Percentiles rank a stretch among this genome's conserved stretches.
Evolutionary conservation across 2,329 filamentous ascomycete genomes (phyloP).

Genomic region (Microsporum audouinii): DNA sequence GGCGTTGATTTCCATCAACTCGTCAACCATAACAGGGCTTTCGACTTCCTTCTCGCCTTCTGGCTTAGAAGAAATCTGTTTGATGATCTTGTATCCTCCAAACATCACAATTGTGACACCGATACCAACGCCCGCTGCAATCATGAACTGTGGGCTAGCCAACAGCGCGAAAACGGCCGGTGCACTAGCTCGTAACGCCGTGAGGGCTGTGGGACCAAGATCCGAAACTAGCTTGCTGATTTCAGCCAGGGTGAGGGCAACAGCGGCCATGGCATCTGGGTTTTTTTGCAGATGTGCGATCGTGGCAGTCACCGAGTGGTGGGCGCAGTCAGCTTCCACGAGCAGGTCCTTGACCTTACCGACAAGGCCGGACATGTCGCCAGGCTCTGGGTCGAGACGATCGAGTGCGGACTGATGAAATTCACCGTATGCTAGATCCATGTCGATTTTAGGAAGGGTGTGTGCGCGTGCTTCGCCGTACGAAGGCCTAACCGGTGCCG

Average conservation of each 20-base stretch:
- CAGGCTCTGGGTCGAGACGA: constrained; percentile 39
- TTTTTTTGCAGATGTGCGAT: constrained; percentile 71
- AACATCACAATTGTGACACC: constrained; percentile 94
- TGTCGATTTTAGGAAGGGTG: constrained; percentile 50
- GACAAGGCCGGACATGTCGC: constrained; percentile 58
- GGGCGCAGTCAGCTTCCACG: constrained; percentile 77
- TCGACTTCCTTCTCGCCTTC: constrained; percentile 10
- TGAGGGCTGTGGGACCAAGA: constrained; percentile 70
- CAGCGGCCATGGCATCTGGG: constrained; percentile 84
- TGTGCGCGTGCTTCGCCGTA: constrained; percentile 18
- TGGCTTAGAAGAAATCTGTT: constrained; percentile 52
- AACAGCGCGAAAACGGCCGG: constrained; percentile 80
- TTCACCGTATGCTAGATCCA: constrained; percentile 84
- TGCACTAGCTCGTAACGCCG: constrained; percentile 64
- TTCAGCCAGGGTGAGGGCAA: constrained; percentile 84
- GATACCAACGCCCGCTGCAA: constrained; percentile 76
- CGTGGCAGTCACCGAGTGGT: constrained; percentile 70
- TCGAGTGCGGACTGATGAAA: constrained; percentile 53
- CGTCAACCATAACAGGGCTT: constrained; percentile 34
- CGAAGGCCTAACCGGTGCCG: constrained; percentile 7
- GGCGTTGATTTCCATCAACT: constrained; percentile 44
- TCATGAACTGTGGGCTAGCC: constrained; percentile 84
- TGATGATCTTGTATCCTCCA: constrained; percentile 94
- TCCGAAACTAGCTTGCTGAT: constrained; percentile 72
- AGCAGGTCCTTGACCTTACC: constrained; percentile 64